Evolutionary conservation across 2,329 filamentous ascomycete species (phyloP), one percentile per base, ranked within the genome.

Genomic region (Colletotrichum sojae): DNA sequence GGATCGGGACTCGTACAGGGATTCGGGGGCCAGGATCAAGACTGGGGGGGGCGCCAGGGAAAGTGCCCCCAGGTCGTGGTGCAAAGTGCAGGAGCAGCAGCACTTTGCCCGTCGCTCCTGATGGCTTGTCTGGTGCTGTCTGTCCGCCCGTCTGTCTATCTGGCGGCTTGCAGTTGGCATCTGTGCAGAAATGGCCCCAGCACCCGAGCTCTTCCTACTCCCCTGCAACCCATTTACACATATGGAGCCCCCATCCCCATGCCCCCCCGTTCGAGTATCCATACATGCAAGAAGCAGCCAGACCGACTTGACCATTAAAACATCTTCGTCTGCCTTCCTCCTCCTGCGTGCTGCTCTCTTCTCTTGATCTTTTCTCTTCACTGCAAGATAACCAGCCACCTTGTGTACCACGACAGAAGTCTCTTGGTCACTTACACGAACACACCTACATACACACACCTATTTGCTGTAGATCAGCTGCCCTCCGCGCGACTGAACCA

Each of bases 271-370:
- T 8, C 51, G 15, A 46, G 22, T 58, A 64, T 58, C 61, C 61
- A 64, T 58, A 67, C 18, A 49, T 68, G 53, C 64, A 61, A 40
- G 52, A 62, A 46, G 36, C 13, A 51, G 56, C 63, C 63, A 57
- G 63, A 67, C 57, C 63, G 67, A 70, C 63, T 62, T 57, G 62
- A 59, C 55, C 62, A 56, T 69, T 66, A 55, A 69, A 63, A 70
- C 63, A 70, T 68, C 56, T 61, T 68, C 56, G 27, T 53, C 31
- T 63, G 52, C 67, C 67, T 63, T 68, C 63, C 63, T 48, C n/a
- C 20, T 59, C 2, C 27, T 53, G 22, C 31, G 40, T 6, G 2
- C 18, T n/a, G 2, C 9, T 20, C n/a, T 16, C 15, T 56, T 2
- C 25, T 57, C 63, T 52, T 39, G 40, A 16, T 36, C 31, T 31